A percentile compares a stretch with the other conserved stretches of the same genome.
Conservation (phyloP, 2,329 filamentous ascomycete genomes). For the Aspergillus novoparasiticus region DNA sequence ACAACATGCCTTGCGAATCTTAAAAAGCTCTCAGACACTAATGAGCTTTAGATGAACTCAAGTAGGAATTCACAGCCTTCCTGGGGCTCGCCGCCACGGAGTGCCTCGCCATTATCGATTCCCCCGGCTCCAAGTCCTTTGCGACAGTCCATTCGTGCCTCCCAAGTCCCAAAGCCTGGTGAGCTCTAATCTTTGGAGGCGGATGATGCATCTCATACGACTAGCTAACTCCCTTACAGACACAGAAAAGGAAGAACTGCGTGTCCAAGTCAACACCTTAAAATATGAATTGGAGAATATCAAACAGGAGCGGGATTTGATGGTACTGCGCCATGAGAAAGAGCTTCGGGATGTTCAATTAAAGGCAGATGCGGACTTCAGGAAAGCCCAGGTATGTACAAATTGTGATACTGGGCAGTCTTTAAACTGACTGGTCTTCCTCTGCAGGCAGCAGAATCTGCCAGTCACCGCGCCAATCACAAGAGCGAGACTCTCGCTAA, state of each 20-base stretch:
- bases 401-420: neutral
- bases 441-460: slow-evolving; percentile 54
- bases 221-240: slow-evolving; percentile 30
- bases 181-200: slow-evolving; percentile 11
- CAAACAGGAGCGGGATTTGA: slow-evolving; percentile 84
- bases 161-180: slow-evolving; percentile 43
- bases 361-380: slow-evolving; percentile 83
- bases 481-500: slow-evolving; percentile 58
- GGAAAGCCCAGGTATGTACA: slow-evolving; percentile 58
- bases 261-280: slow-evolving; percentile 84
- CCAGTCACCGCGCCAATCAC: slow-evolving; percentile 52
- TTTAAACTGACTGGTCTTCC: neutral
- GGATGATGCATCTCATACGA: neutral
- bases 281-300: slow-evolving; percentile 84
- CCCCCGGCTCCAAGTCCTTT: slow-evolving; percentile 36
- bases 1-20: neutral
- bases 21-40: slow-evolving; percentile 8
- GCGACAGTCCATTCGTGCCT: slow-evolving; percentile 39
- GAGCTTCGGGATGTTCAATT: slow-evolving; percentile 79
- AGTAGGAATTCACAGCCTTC: slow-evolving; percentile 55
- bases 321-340: slow-evolving; percentile 75
- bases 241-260: slow-evolving; percentile 71
- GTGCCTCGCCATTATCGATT: slow-evolving; percentile 46
- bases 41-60: slow-evolving; percentile 35
- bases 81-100: slow-evolving; percentile 63